Evolutionary conservation across 225 moss, liverwort and hornwort genomes (phyloP).

Genomic region (Pseudisothecium myosuroides): DNA sequence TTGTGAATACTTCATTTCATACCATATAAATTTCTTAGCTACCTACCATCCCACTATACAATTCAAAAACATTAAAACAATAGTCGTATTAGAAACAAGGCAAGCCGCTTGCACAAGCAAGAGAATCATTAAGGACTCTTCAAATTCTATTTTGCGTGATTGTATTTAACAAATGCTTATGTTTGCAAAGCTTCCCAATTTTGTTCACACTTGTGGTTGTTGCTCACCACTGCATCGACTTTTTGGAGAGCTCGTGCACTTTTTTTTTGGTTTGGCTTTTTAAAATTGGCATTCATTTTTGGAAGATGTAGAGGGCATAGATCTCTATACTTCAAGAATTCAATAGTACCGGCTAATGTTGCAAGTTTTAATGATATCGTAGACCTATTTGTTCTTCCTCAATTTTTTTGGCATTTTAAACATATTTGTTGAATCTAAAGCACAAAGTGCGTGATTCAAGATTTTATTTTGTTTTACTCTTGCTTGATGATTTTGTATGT

Average conservation of each 20-base stretch:
- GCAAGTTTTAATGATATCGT: not conserved
- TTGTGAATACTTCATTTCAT: not conserved
- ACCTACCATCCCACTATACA: fast-evolving
- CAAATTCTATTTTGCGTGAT: not conserved
- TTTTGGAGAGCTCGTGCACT: fast-evolving
- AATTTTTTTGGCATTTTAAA: not conserved
- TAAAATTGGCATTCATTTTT: not conserved
- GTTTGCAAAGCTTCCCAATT: fast-evolving
- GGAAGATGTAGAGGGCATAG: not conserved
- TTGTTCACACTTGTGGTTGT: not conserved
- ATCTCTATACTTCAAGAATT: not conserved
- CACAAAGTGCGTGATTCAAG: fast-evolving
- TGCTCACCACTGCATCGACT: fast-evolving
- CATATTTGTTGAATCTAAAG: not conserved
- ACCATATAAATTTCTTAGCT: not conserved
- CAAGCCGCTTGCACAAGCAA: fast-evolving
- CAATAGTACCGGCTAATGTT: fast-evolving
- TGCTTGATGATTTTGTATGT: not conserved
- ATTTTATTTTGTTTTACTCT: not conserved
- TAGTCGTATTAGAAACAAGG: not conserved
- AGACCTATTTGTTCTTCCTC: not conserved
- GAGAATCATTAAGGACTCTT: not conserved
- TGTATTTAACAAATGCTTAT: not conserved
- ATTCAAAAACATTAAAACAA: not conserved
- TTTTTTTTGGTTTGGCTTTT: not conserved